Conservation (phyloP, 306 rosid species). For the Aeschynomene evenia region DNA sequence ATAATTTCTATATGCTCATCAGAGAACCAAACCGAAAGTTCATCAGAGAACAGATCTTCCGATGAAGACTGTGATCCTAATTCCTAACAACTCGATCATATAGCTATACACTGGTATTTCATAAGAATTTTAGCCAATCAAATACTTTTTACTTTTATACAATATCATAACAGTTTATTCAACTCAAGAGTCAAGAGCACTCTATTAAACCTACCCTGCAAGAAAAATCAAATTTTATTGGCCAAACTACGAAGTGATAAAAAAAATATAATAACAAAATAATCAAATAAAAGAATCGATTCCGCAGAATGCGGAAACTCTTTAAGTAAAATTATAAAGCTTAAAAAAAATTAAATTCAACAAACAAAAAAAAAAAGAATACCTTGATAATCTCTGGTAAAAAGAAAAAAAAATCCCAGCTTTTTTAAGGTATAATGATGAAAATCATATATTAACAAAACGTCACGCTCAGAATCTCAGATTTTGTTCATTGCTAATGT, state of each 20-base stretch:
- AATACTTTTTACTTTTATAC: not conserved
- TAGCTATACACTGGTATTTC: no score
- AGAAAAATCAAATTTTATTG: constrained; percentile 30
- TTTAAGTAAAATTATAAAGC: not conserved
- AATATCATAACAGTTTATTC: constrained; percentile 6
- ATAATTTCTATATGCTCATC: no score
- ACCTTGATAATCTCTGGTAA: not conserved
- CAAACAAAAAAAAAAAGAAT: not conserved
- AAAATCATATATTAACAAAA: constrained; percentile 13
- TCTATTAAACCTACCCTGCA: not conserved
- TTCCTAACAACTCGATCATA: constrained; percentile 1
- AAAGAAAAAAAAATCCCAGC: not conserved
- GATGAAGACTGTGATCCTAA: not conserved
- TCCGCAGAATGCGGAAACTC: constrained; percentile 17
- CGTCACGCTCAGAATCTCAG: not conserved
- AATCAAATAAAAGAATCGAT: constrained; percentile 15
- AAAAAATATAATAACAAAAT: not conserved
- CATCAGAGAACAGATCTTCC: constrained; percentile 12
- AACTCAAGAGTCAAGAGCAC: constrained; percentile 2
- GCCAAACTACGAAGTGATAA: constrained; percentile 17
- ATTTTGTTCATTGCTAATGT: not conserved
- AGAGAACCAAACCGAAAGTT: constrained; percentile 2
- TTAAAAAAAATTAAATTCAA: not conserved
- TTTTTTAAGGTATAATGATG: not conserved
- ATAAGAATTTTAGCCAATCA: not conserved